A percentile compares a stretch with the other conserved stretches of the same genome.
phyloP scores from a whole-genome alignment of 441 rosid genomes.

The Omphalea diandra region DNA sequence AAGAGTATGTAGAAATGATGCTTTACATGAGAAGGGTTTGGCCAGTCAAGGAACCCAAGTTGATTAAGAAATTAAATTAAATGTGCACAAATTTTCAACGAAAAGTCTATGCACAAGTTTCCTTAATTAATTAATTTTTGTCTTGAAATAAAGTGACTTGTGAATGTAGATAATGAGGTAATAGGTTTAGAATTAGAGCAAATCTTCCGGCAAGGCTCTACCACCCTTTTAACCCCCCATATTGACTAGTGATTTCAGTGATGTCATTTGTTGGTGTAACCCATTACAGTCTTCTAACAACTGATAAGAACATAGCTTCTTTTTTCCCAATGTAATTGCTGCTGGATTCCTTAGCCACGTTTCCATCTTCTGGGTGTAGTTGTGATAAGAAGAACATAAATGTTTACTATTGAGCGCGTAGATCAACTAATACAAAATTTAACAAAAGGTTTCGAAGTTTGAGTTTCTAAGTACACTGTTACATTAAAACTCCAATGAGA shows the following conservation, averaged over 20 bases:
- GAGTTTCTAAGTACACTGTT: too few species aligned
- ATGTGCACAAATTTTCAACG: not conserved
- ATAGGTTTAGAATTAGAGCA: conserved; percentile 23
- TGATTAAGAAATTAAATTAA: not conserved
- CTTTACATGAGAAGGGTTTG: not conserved
- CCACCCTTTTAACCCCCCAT: conserved; percentile 22
- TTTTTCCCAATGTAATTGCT: too few species aligned
- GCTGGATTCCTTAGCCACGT: too few species aligned
- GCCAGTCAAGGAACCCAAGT: not conserved
- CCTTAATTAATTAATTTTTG: not conserved
- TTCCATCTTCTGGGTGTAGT: too few species aligned
- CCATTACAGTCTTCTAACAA: not conserved
- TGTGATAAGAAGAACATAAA: too few species aligned
- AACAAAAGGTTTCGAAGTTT: too few species aligned
- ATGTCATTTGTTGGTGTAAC: conserved; percentile 8
- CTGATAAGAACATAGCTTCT: too few species aligned
- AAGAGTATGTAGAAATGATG: not conserved
- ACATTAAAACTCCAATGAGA: too few species aligned
- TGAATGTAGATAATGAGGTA: conserved; percentile 28
- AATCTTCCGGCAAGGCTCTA: conserved; percentile 17
- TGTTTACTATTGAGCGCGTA: too few species aligned
- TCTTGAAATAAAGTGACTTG: conserved; percentile 16
- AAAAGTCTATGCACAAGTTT: too few species aligned
- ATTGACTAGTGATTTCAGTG: conserved; percentile 16
- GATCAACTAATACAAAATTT: too few species aligned